Conservation (phyloP, 2,329 filamentous ascomycete species). For the Anisogramma anomala region DNA sequence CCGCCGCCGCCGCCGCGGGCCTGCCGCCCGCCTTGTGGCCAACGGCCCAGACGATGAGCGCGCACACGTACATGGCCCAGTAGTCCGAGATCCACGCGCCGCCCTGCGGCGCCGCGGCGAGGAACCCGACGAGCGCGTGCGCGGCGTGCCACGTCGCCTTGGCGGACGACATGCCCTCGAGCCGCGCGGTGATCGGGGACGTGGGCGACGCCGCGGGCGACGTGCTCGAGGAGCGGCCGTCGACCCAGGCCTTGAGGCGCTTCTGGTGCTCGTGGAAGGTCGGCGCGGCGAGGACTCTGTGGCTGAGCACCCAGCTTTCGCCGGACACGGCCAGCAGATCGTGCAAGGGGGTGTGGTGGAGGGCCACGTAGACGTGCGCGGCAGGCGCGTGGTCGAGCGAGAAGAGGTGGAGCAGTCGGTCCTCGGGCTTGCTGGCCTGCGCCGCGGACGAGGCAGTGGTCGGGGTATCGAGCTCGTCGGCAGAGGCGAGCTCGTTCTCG, state of each 20-base stretch:
- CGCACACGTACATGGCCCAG: constrained; percentile 45
- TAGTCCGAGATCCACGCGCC: constrained; percentile 35
- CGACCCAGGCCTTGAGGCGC: constrained; percentile 34
- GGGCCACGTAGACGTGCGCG: constrained; percentile 43
- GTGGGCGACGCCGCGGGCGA: constrained; percentile 2
- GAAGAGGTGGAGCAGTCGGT: constrained; percentile 28
- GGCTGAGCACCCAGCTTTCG: constrained; percentile 46
- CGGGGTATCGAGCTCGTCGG: constrained; percentile 17
- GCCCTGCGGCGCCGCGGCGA: constrained; percentile 20
- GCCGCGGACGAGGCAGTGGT: constrained; percentile 8
- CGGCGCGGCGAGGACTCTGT: constrained; percentile 35
- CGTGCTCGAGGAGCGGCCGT: constrained; percentile 4
- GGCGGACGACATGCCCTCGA: constrained; percentile 27
- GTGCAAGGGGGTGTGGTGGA: constrained; percentile 47
- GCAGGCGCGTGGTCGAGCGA: constrained; percentile 26
- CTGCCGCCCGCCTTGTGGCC: constrained; percentile 24
- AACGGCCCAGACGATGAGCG: constrained; percentile 49
- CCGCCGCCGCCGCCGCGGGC: constrained; percentile 12
- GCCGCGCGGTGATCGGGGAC: constrained; percentile 9
- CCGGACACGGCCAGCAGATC: constrained; percentile 46
- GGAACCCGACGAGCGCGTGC: constrained; percentile 36
- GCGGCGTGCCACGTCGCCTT: constrained; percentile 39
- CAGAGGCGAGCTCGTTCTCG: neutral
- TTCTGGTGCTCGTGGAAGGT: constrained; percentile 36
- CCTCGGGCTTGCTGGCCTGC: constrained; percentile 16